Evolutionary conservation across 1,139 yeast genomes (phyloP), one percentile per base, ranked within the genome.

Genomic region (Debaryomyces udenii): DNA sequence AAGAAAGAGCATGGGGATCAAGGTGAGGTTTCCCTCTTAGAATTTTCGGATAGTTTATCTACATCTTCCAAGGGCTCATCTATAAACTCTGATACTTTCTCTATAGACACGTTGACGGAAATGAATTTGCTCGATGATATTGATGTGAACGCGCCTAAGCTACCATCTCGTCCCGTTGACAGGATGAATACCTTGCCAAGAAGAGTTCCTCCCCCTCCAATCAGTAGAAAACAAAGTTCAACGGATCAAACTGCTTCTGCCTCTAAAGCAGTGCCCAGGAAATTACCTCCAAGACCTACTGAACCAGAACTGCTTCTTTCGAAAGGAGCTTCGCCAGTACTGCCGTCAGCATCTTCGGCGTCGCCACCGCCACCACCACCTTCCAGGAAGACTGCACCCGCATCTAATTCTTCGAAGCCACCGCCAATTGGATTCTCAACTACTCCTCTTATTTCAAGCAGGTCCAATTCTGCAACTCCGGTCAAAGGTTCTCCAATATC

Each of bases 151-250:
- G 56, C 60, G 0, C 70, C 49, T 20, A 47, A 31, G 26, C 38
- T 52, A 24, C 63, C 63, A 4, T 28, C 33, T 3, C 43, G 63
- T 27, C 57, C 62, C 3, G 18, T 37, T 10, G 41, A 48, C 27
- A 35, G 41, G 9, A 42, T 47, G 9, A 44, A 48, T 18, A 23
- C 47, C n/a, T 37, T 50, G 13, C 64, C 73, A 2, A 58, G 66
- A 42, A 56, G 67, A 44, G 53, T 66, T 0, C 74, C 76, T 3
- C 75, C 76, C 3, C 74, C 74, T 3, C 72, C 74, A 4, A 34
- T 45, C 7, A 54, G 61, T 28, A 54, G 71, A 36, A 57, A 50
- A 32, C 57, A 40, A 9, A 43, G 39, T 6, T 26, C 37, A 2
- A 9, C 20, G 14, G 30, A 34, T 10, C 37, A 34, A 9, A 31